Base-by-base conservation (phyloP, 495 filamentous ascomycete genomes). In the Trichocladium uniseriatum region DNA sequence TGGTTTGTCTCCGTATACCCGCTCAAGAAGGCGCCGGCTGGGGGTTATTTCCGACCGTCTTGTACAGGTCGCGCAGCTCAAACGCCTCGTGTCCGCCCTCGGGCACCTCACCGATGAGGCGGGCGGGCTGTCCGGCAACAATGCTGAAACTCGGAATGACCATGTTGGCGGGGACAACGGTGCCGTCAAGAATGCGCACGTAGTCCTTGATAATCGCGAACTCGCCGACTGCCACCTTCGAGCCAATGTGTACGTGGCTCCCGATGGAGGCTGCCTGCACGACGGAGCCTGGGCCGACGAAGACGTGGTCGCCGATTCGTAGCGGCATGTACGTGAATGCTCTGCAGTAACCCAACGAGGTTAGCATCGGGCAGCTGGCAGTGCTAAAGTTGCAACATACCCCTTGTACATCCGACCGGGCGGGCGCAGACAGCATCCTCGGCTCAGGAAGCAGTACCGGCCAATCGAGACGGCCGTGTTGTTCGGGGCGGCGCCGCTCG, bases 141-240 rank as follows among this genome's bases (percentile, higher is more conserved):
- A 96, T 77, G 57, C 78, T 84, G 67, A 87, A 91, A 60, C 85
- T 86, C 27, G 89, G 87, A 52, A 97, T 86, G 11, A 96, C 87
- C 82, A 94, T 95, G 47, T 86, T 84, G 14, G 80, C 72, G 7
- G 92, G 85, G 15, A 98, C 76, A 38, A 95, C 82, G 5, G 82
- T 79, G 10, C 83, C 84, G 53, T 94, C 86, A 48, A 96, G 70
- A 43, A 98, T 82, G 52, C 80, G 79, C 29, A 87, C 84, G 64
- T 83, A 87, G 61, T 96, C 91, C 66, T 94, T 95, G 55, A 98
- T 77, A 34, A 96, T 90, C 32, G 80, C 81, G 63, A 95, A 87
- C 58, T 86, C 83, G 47, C 87, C 86, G 35, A 98, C 66, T 5
- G 85, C 83, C 28, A 78, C 81, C 35, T 79, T 76, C 16, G 73